Base-by-base conservation (phyloP, 306 rosid species). In the Pueraria montana region DNA sequence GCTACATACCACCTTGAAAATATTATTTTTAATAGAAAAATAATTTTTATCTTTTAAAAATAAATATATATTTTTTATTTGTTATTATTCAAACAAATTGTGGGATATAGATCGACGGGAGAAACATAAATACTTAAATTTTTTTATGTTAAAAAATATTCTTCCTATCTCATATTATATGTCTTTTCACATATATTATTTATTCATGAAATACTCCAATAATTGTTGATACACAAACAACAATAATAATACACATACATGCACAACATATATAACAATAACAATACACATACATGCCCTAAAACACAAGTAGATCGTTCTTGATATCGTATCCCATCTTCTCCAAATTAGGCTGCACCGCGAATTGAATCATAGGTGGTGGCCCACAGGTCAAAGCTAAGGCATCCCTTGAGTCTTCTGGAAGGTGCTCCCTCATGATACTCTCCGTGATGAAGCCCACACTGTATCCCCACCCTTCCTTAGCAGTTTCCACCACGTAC, bases 381-480 rank as follows among this genome's bases (percentile, higher is more conserved):
- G 98, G 94, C 1, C 98, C 97, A 76, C 98, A 95, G 0, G 88
- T 83, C 80, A 95, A 78, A 0, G 98, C 98, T 86, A 95, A 78
- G 10, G 89, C 81, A 32, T 80, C 89, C 4, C 0, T 34, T 34
- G 91, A 85, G 9, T 89, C 91, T 59, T 76, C 72, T 0, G 95
- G 97, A 59, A 88, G 43, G 42, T 95, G 97, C 85, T 86, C 90
- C 87, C 91, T 86, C 86, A 93, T 26, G 55, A 95, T 65, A 87
- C 20, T 53, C 73, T 93, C 97, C 0, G 90, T 89, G 76, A 95
- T 77, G 87, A 64, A 84, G 5, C 97, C 98, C 34, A 84, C 80
- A 69, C 95, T 91, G 65, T 89, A 95, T 73, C 64, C 79, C 98
- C 98, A 95, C 64, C 89, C 97, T 65, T 90, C 94, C 42, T 6